Conservation (phyloP, 192 early-diverging fungal genomes). For the Coemansia umbellata region DNA sequence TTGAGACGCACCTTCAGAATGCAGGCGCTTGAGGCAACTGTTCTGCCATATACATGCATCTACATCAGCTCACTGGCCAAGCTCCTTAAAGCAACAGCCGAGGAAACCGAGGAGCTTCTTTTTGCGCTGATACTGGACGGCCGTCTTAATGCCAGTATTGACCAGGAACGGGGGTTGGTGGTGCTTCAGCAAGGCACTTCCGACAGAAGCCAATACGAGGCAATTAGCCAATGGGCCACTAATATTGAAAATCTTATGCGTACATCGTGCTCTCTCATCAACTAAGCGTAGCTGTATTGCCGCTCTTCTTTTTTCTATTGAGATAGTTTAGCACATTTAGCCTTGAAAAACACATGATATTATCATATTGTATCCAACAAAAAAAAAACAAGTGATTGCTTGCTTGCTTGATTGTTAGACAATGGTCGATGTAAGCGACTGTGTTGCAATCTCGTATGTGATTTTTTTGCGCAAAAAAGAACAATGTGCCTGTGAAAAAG, state of each 20-base stretch:
- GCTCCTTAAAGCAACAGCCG: slow-evolving; percentile 72
- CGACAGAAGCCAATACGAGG: slow-evolving; percentile 34
- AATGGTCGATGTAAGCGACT: slow-evolving; percentile 15
- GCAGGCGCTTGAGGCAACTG: slow-evolving; percentile 79
- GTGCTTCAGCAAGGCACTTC: slow-evolving; percentile 26
- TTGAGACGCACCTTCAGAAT: slow-evolving; percentile 90
- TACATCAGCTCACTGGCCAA: slow-evolving; percentile 77
- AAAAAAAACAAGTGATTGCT: neutral
- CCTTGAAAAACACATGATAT: no score
- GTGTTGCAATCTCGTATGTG: slow-evolving; percentile 67
- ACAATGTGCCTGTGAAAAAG: slow-evolving; percentile 76
- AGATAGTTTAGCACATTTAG: no score
- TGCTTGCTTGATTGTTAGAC: no score
- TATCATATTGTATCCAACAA: neutral
- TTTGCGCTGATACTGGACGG: slow-evolving; percentile 85
- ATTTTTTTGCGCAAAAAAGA: slow-evolving; percentile 65
- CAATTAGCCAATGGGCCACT: slow-evolving; percentile 31
- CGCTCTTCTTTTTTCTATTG: neutral
- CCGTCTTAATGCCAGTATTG: slow-evolving; percentile 79
- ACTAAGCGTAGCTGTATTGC: neutral
- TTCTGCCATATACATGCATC: slow-evolving; percentile 91
- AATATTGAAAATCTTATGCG: slow-evolving; percentile 20
- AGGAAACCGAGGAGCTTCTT: slow-evolving; percentile 83
- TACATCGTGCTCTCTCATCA: slow-evolving; percentile 5
- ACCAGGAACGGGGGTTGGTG: slow-evolving; percentile 71